A percentile compares a stretch with the other conserved stretches of the same genome.
These are phyloP conservation scores for Cladosporium cucumerinum DNA, from an alignment of 2,329 filamentous ascomycete genomes.

Conservation along the genomic window DNA sequence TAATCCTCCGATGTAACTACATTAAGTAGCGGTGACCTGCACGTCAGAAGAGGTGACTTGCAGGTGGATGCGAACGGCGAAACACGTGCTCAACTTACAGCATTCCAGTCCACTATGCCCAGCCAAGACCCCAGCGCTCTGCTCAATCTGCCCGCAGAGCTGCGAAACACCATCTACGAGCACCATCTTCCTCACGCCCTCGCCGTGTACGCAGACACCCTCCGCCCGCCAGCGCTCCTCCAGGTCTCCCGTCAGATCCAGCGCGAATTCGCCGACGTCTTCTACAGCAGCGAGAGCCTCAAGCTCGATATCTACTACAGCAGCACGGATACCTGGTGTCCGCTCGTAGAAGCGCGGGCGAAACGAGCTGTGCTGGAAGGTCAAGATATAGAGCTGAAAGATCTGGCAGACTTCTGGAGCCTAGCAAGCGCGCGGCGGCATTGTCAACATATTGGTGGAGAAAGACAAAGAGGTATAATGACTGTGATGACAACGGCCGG, in stretches of 20 bases:
- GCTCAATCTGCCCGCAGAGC: constrained; percentile 27
- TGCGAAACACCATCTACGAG: constrained; percentile 26
- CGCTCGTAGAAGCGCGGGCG: constrained; percentile 4
- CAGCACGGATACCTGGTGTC: constrained; percentile 20
- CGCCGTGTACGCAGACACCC: constrained; percentile 12
- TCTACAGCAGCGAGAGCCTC: constrained; percentile 18
- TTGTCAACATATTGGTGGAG: constrained; percentile 16
- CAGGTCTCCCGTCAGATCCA: constrained; percentile 7
- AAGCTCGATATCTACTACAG: constrained; percentile 20
- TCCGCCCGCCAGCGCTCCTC: constrained; percentile 10
- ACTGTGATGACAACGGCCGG: constrained; percentile 15
- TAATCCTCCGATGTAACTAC: not conserved
- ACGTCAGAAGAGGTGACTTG: not conserved
- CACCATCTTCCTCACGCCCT: constrained; percentile 22
- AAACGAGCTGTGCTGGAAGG: constrained; percentile 17
- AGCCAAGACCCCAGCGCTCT: constrained; percentile 13
- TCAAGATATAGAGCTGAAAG: constrained; percentile 7
- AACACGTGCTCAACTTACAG: not conserved
- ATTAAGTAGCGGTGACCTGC: not conserved
- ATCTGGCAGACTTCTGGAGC: constrained; percentile 20
- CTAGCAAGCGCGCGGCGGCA: constrained; percentile 20
- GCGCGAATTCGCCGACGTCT: constrained; percentile 17
- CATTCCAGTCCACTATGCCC: not conserved
- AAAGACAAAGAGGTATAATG: constrained; percentile 17
- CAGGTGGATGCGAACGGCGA: not conserved